phyloP scores from a whole-genome alignment of 2,329 filamentous ascomycete species.

The Trichoderma citrinoviride region DNA sequence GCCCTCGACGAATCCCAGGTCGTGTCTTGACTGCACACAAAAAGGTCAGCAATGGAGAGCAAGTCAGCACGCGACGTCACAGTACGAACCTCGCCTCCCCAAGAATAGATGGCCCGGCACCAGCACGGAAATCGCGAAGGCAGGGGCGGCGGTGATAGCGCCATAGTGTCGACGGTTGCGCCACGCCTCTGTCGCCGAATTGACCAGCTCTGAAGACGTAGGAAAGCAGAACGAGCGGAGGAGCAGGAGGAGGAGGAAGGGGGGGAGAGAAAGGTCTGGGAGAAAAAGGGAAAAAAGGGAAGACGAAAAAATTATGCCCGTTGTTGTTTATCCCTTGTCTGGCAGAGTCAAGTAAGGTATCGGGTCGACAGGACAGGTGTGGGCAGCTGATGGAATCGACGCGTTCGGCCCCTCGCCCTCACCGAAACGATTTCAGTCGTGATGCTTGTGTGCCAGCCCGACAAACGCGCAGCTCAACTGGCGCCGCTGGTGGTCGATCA shows the following conservation, averaged over 20 bases:
- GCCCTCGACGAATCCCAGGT: slow-evolving; percentile 95
- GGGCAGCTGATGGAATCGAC: slow-evolving; percentile 18
- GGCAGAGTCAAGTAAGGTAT: slow-evolving; percentile 13
- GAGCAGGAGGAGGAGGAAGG: neutral
- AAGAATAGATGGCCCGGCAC: slow-evolving; percentile 88
- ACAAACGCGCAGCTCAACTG: slow-evolving; percentile 5
- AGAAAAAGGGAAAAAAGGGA: neutral
- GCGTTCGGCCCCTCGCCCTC: slow-evolving; percentile 10
- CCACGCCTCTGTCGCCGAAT: slow-evolving; percentile 6
- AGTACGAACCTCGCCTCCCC: slow-evolving; percentile 72
- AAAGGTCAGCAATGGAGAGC: slow-evolving; percentile 26
- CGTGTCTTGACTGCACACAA: slow-evolving; percentile 70
- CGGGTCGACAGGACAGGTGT: slow-evolving; percentile 6
- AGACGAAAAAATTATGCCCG: slow-evolving; percentile 6
- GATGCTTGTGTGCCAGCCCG: neutral
- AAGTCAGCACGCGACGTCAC: neutral
- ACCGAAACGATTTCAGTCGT: slow-evolving; percentile 2
- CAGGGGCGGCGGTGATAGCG: slow-evolving; percentile 56
- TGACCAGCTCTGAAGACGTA: neutral
- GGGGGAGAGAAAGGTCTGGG: neutral
- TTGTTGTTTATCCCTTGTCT: slow-evolving; percentile 19
- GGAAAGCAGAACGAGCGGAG: neutral
- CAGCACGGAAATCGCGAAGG: slow-evolving; percentile 84
- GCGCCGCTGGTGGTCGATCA: neutral
- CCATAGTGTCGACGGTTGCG: slow-evolving; percentile 42